Evolutionary conservation across 2,329 filamentous ascomycete genomes (phyloP).

Genomic region (Aspergillus phoenicis): DNA sequence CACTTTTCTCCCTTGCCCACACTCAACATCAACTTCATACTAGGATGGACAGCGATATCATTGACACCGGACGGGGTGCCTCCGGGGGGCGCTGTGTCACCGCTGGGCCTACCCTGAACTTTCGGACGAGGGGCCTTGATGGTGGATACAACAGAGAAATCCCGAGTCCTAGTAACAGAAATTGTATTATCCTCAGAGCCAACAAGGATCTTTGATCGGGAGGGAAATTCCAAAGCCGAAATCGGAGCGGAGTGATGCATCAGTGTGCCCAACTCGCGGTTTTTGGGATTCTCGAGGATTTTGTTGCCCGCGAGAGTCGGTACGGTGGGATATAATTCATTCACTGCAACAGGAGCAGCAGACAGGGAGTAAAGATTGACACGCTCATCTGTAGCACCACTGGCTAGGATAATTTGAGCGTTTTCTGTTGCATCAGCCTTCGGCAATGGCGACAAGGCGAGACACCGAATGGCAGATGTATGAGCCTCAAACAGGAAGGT

Average conservation of each 20-base stretch:
- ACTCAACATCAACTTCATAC: conserved; percentile 93
- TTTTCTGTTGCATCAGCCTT: conserved; percentile 60
- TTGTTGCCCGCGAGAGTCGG: conserved; percentile 71
- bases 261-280: conserved; percentile 83
- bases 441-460: conserved; percentile 80
- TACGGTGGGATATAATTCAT: conserved; percentile 59
- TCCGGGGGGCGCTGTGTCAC: conserved; percentile 83
- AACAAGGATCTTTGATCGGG: conserved; percentile 83
- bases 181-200: conserved; percentile 89
- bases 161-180: conserved; percentile 80
- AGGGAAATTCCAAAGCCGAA: conserved; percentile 78
- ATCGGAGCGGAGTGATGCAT: conserved; percentile 84
- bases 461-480: conserved; percentile 81
- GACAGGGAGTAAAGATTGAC: conserved; percentile 95
- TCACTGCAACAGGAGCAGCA: conserved; percentile 62
- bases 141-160: conserved; percentile 83
- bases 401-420: conserved; percentile 80
- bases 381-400: conserved; percentile 87
- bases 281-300: conserved; percentile 80
- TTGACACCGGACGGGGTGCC: conserved; percentile 86
- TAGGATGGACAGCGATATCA: conserved; percentile 92
- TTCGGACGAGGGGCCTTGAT: conserved; percentile 90
- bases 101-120: conserved; percentile 75
- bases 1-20: conserved; percentile 86
- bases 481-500: conserved; percentile 97